Evolutionary conservation across 140 eudicot genomes (phyloP), one percentile per base, ranked within the genome.

Genomic region (Stevia rebaudiana): DNA sequence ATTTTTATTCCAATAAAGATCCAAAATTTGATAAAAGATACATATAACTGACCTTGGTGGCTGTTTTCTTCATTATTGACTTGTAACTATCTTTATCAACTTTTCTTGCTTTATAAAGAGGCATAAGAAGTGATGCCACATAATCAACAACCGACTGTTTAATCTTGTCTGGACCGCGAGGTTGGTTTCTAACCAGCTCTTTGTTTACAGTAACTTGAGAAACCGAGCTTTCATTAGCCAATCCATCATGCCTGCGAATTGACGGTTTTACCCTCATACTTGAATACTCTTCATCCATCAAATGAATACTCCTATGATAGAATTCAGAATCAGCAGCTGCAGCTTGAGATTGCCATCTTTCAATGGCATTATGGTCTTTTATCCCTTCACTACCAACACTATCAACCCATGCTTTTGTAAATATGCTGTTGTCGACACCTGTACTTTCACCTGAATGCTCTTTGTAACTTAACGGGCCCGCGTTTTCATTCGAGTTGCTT

Each of bases 391-490:
- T 83, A 23, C 97, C 97, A 13, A 87, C 91, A 76, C 95, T 81
- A 65, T 94, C 95, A 42, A 94, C 97, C 99, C 99, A 94, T 57
- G 99, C 99, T 80, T 86, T 94, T 18, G 99, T 83, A 16, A 94
- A 82, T 66, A 86, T 81, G 74, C 72, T 76, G 78, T 81, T 85
- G 69, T 94, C 97, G 13, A 78, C 83, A 56, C 95, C 86, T 12
- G 64, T 86, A 71, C 82, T 88, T 80, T 94, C 99, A 17, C 83
- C 97, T 36, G 94, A 88, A 57, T 81, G 88, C 83, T 88, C 97
- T 69, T 83, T 73, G 71, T 76, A 67, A 75, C 78, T 81, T 61
- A 81, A 51, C 62, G 76, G 90, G 68, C 73, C 70, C 19, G 89
- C 82, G 17, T 73, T 81, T 69, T 88, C 95, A 60, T 92, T 85